These are phyloP conservation scores for Fusarium subtropicale DNA, from an alignment of 2,329 filamentous ascomycete species.

Conservation along the genomic window DNA sequence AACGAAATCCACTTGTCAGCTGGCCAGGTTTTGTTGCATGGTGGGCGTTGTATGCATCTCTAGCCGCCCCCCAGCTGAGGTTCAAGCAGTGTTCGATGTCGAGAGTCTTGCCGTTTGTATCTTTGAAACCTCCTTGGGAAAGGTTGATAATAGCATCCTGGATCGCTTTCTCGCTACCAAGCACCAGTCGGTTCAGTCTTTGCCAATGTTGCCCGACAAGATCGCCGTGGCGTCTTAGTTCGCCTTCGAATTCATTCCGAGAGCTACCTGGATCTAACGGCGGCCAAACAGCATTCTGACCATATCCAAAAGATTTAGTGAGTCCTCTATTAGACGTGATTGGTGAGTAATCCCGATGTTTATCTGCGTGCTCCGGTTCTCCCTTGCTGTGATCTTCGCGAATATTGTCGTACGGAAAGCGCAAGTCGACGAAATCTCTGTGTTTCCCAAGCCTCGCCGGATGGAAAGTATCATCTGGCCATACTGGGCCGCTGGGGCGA, in stretches of 20 bases:
- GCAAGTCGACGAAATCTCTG: neutral
- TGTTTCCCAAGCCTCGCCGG: slow-evolving; percentile 9
- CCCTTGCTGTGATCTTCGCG: neutral
- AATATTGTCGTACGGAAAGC: neutral
- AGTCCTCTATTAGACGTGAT: neutral
- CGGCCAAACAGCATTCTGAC: slow-evolving; percentile 26
- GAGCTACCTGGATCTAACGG: slow-evolving; percentile 25
- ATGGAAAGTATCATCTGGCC: neutral
- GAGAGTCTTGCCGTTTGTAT: neutral
- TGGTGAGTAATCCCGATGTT: neutral
- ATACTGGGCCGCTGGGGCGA: neutral
- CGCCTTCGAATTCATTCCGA: neutral
- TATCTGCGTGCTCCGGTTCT: neutral
- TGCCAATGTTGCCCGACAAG: slow-evolving; percentile 14
- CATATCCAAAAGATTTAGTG: slow-evolving; percentile 1
- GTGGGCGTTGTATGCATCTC: slow-evolving; percentile 18
- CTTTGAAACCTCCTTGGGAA: neutral
- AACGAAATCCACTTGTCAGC: slow-evolving; percentile 25
- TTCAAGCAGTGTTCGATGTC: slow-evolving; percentile 17
- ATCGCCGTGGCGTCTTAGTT: neutral
- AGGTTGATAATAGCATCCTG: slow-evolving; percentile 25
- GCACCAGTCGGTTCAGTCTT: slow-evolving; percentile 11
- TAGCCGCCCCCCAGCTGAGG: slow-evolving; percentile 21
- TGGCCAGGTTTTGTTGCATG: neutral
- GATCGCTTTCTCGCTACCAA: slow-evolving; percentile 21